Conservation (phyloP, 352 stramenopile species). For the Pythium grandisporangium region DNA sequence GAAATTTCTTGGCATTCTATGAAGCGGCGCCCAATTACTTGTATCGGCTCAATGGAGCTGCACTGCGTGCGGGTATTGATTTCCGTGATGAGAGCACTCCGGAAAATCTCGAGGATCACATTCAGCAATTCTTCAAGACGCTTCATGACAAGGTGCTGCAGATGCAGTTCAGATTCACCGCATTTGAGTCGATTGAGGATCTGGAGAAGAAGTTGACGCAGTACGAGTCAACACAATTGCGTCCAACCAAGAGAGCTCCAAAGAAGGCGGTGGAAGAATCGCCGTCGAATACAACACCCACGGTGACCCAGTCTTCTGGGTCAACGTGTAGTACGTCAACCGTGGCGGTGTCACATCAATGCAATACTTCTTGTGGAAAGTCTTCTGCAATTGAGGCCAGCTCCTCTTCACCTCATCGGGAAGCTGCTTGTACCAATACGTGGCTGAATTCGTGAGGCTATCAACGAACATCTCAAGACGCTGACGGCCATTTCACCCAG, state of each 20-base stretch:
- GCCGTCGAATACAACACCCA: no score
- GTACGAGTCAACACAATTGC: constrained; percentile 8
- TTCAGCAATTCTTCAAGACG: constrained; percentile 11
- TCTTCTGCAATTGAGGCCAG: background rate
- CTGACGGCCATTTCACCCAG: constrained; percentile 8
- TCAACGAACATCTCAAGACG: constrained; percentile 3
- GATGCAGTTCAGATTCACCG: constrained; percentile 4
- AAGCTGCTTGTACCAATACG: constrained; percentile 6
- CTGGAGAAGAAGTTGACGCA: constrained; percentile 5
- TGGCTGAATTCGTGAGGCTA: background rate
- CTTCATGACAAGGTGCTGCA: constrained; percentile 11
- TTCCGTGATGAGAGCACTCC: constrained; percentile 1
- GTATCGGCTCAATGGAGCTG: constrained; percentile 11
- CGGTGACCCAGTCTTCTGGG: constrained; percentile 9
- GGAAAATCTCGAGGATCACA: constrained; percentile 6
- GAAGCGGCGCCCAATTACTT: constrained; percentile 8
- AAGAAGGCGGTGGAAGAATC: no score
- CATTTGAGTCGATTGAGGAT: constrained; percentile 6
- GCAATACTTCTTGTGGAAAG: constrained; percentile 9
- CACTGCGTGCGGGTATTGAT: constrained; percentile 1
- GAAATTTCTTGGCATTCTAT: no score
- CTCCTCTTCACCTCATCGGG: background rate
- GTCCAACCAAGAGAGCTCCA: background rate
- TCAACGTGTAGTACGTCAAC: constrained; percentile 8
- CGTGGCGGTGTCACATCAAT: background rate